phyloP scores from a whole-genome alignment of 2,329 filamentous ascomycete species.

The Colletotrichum scovillei region DNA sequence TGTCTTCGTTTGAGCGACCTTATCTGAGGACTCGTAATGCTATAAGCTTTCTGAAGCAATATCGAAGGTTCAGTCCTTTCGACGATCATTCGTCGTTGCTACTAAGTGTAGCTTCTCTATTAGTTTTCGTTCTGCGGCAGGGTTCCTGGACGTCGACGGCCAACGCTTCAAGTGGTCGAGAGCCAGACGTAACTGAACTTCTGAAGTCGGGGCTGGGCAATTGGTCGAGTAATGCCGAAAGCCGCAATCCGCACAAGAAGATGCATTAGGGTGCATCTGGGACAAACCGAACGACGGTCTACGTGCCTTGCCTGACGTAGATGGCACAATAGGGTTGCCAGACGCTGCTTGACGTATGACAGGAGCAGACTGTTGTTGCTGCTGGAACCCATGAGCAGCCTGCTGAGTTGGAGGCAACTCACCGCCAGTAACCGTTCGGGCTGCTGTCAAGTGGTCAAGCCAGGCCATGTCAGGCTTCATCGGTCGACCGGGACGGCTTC shows the following conservation, averaged over 20 bases:
- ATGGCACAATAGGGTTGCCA: neutral
- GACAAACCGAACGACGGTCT: neutral
- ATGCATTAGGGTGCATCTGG: conserved; percentile 22
- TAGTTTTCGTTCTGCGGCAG: conserved; percentile 16
- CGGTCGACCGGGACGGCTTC: neutral
- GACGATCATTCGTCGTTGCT: neutral
- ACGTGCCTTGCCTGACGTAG: neutral
- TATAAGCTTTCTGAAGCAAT: neutral
- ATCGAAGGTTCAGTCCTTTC: neutral
- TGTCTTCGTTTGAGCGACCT: neutral
- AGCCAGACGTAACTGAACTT: conserved; percentile 32
- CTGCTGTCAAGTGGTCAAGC: conserved; percentile 14
- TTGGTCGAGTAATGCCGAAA: conserved; percentile 16
- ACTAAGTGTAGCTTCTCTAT: conserved; percentile 18
- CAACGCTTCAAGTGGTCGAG: conserved; percentile 27
- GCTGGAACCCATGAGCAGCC: neutral
- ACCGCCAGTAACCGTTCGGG: neutral
- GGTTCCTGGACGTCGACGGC: conserved; percentile 7
- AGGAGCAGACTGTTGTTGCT: neutral
- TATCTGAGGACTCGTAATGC: neutral
- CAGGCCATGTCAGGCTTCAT: conserved; percentile 23
- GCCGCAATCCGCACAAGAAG: conserved; percentile 14
- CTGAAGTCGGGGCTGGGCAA: conserved; percentile 15
- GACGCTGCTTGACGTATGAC: neutral
- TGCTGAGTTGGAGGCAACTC: neutral